These are phyloP conservation scores for Xylaria telfairii DNA, from an alignment of 495 filamentous ascomycete species.

Conservation along the genomic window DNA sequence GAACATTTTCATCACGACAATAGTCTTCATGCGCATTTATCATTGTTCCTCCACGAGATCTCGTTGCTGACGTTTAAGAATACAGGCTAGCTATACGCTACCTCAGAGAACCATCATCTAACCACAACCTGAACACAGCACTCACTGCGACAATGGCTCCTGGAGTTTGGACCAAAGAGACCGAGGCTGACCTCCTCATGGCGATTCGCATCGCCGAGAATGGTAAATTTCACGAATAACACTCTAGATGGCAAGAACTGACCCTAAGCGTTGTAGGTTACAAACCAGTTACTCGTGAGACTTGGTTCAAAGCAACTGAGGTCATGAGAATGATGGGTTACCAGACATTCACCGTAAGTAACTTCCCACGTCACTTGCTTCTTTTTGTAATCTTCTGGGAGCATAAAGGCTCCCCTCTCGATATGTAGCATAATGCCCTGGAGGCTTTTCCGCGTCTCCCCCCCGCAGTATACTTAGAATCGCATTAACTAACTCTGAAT, in stretches of 20 bases:
- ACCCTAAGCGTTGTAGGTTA: background rate
- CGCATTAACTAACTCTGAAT: background rate
- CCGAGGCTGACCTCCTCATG: constrained; percentile 7
- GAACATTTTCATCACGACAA: background rate
- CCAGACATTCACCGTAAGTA: background rate
- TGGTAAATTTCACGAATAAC: background rate
- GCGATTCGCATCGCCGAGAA: constrained; percentile 8
- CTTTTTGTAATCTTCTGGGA: background rate
- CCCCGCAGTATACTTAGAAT: background rate
- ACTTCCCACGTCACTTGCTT: background rate
- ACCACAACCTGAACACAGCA: background rate
- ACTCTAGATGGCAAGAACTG: background rate
- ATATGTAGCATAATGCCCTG: background rate
- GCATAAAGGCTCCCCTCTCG: background rate
- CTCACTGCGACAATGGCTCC: background rate
- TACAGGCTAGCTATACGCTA: background rate
- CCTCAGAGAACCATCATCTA: background rate
- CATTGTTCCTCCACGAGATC: background rate
- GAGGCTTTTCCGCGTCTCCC: background rate
- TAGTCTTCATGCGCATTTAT: background rate
- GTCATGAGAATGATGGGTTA: constrained; percentile 14
- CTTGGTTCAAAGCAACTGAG: background rate
- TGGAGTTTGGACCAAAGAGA: constrained; percentile 6
- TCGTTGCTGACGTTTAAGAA: background rate
- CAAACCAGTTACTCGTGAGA: background rate